Evolutionary conservation across 2,329 filamentous ascomycete genomes (phyloP).

Genomic region (Davidsoniella eucalypti): DNA sequence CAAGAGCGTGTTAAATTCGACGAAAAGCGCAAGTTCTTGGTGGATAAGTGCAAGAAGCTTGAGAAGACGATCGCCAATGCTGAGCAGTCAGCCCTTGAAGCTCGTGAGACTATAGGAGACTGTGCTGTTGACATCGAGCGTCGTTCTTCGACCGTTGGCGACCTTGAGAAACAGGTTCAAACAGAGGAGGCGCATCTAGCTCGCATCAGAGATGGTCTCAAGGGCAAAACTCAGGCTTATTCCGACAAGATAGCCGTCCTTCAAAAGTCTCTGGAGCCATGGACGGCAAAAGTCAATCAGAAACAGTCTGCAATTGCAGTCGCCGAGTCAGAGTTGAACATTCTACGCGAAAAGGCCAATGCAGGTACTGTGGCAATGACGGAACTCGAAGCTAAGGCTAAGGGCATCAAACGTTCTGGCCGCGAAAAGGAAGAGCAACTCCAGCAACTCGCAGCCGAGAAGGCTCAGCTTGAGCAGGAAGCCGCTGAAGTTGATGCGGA

Average conservation of each 20-base stretch:
- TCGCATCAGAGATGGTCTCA: constrained; percentile 70
- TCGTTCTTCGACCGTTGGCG: constrained; percentile 54
- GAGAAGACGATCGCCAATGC: constrained; percentile 73
- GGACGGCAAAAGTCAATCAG: constrained; percentile 93
- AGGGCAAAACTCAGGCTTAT: constrained; percentile 88
- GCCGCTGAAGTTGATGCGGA: constrained; percentile 54
- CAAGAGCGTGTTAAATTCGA: constrained; percentile 96
- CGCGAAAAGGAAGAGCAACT: constrained; percentile 57
- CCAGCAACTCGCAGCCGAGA: constrained; percentile 57
- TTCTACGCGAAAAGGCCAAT: constrained; percentile 77
- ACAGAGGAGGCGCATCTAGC: constrained; percentile 68
- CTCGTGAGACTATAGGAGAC: constrained; percentile 61
- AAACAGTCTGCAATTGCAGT: constrained; percentile 90
- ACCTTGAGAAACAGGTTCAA: constrained; percentile 61
- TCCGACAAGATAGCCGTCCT: constrained; percentile 85
- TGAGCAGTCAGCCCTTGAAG: constrained; percentile 56
- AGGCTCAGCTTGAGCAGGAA: constrained; percentile 57
- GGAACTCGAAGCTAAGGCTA: constrained; percentile 68
- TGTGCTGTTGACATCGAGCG: constrained; percentile 64
- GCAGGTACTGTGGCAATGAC: constrained; percentile 70
- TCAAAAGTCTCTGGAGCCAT: constrained; percentile 88
- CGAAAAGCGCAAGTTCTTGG: constrained; percentile 89
- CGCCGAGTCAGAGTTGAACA: constrained; percentile 84
- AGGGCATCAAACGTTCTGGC: constrained; percentile 53
- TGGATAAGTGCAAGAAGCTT: constrained; percentile 82